Evolutionary conservation across 2,329 filamentous ascomycete genomes (phyloP), one percentile per base, ranked within the genome.

Genomic region (Dactylellina sp.): DNA sequence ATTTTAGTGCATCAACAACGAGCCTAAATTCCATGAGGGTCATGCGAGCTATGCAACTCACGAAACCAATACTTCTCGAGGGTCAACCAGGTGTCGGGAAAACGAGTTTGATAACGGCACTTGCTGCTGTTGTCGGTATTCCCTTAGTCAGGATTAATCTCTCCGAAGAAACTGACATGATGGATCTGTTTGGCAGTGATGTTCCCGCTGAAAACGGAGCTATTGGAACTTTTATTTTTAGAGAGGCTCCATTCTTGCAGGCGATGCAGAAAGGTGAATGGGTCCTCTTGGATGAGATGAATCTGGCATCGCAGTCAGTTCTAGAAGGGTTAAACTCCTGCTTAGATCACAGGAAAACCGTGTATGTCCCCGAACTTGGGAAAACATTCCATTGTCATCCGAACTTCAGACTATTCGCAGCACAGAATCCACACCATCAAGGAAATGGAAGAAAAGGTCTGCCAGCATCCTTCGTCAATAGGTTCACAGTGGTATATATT

Each of bases 261-360:
- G 95, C 95, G 0, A 98, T 99, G 94, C 95, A 98, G 80, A 91
- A 88, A 68, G 95, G 95, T 25, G 91, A 96, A 78, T 99, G 95
- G 95, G 95, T 99, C 9, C 84, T 99, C 25, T 85, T 99, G 0
- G 95, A 99, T 79, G 95, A 99, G 83, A 99, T 99, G 95, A 99
- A 99, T 79, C 83, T 99, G 76, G 95, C 96, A 0, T 98, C 94
- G 0, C 95, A 99, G 80, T 96, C 94, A 2, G 93, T 99, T 1
- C 86, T 99, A 0, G 95, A 99, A 82, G 96, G 95, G 75, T 84
- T 99, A 32, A 99, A 99, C 77, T 94, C 95, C 20, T 98, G 95
- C 83, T 86, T 99, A 28, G 95, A 99, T 81, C 96, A 99, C 80
- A 89, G 96, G 81, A 94, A 95, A 70, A 92, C 97, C 81, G 92